A percentile compares a stretch with the other conserved stretches of the same genome.
phyloP scores from a whole-genome alignment of 768 basidiomycete species.

The Phylloporus sp. region DNA sequence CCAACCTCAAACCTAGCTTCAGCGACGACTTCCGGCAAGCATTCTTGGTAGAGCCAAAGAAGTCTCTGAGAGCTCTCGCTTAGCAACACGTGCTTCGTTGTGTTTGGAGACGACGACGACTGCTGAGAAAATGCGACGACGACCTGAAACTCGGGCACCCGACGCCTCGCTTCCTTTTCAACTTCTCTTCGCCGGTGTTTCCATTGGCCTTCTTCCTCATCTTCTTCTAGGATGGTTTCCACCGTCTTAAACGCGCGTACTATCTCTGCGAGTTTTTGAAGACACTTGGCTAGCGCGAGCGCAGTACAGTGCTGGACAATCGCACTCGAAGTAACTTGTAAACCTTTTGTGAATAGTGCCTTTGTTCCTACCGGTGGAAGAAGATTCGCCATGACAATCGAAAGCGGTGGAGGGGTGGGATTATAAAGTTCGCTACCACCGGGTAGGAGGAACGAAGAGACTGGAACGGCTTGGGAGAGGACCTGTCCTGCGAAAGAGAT shows the following conservation, averaged over 20 bases:
- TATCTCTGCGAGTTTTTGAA: conserved; percentile 66
- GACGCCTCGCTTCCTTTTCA: conserved; percentile 67
- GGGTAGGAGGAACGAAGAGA: conserved; percentile 55
- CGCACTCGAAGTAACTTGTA: conserved; percentile 57
- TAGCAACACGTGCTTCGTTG: conserved; percentile 56
- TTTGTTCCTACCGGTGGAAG: conserved; percentile 73
- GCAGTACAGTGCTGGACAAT: conserved; percentile 88
- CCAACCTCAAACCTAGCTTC: conserved; percentile 87
- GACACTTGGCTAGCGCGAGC: conserved; percentile 67
- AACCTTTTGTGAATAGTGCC: conserved; percentile 72
- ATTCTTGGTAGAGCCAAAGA: conserved; percentile 81
- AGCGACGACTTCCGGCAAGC: conserved; percentile 66
- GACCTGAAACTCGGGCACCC: conserved; percentile 86
- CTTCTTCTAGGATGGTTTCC: conserved; percentile 54
- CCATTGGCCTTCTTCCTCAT: conserved; percentile 70
- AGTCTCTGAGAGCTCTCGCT: conserved; percentile 78
- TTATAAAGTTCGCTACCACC: conserved; percentile 46
- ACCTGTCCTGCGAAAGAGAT: conserved; percentile 78
- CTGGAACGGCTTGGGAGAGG: conserved; percentile 72
- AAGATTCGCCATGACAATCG: conserved; percentile 69
- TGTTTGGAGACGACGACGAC: conserved; percentile 27
- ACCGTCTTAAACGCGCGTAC: conserved; percentile 45
- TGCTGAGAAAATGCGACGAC: conserved; percentile 78
- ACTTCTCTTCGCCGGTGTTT: conserved; percentile 58
- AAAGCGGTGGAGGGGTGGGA: conserved; percentile 72